Evolutionary conservation across 495 filamentous ascomycete genomes (phyloP), one percentile per base, ranked within the genome.

Genomic region (Schizothecium vesticola): DNA sequence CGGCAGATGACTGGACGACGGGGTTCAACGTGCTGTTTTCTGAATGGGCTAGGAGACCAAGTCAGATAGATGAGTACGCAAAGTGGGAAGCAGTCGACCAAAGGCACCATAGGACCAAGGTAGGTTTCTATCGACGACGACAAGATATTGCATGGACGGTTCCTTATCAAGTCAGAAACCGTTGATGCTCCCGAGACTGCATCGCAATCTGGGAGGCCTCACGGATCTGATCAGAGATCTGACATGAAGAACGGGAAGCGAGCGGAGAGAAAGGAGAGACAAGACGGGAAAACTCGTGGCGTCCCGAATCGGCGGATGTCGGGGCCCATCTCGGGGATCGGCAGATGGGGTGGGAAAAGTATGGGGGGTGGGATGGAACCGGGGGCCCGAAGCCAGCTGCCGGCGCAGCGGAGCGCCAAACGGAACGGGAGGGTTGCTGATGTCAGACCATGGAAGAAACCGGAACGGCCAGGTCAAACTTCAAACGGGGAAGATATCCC

Each of bases 281-380:
- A 51, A 19, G 16, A 19, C 36, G 16, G 16, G 19, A 51, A 51
- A 51, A 7, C 36, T 43, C 57, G 19, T 59, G 64, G 59, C n/a
- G 55, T 70, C 59, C 69, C 69, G 66, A 65, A 51, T 72, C 70
- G 70, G 70, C 70, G 70, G 70, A 72, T 70, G 64, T 72, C 70
- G 70, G 70, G 19, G 6, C 6, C 43, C 43, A n/a, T 51, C 43
- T 51, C 43, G 43, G 70, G 70, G 70, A 71, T 67, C 70, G 70
- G 70, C 68, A 72, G 64, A 67, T 69, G 67, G 60, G 0, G 43
- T 19, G 43, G 61, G 56, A 22, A 25, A 70, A 70, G 56, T 56
- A 55, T 64, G 26, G 58, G 26, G 58, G 69, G 43, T n/a, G 16
- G 13, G 36, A 51, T 51, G 61, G 56, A 10, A 43, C 67, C 70